phyloP scores from a whole-genome alignment of 2,329 filamentous ascomycete genomes.

The Beauveria bassiana region DNA sequence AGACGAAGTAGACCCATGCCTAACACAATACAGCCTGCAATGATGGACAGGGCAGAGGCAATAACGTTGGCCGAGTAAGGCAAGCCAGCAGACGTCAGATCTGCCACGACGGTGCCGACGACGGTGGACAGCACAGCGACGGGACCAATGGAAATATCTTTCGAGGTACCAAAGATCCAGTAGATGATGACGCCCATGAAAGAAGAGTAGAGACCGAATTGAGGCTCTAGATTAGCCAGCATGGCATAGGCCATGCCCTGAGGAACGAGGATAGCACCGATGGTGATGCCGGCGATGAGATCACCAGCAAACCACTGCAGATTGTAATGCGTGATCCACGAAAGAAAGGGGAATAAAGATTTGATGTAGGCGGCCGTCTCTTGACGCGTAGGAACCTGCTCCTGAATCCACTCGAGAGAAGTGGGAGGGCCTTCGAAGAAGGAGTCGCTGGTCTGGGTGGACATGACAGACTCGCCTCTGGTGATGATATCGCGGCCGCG shows the following conservation, averaged over 20 bases:
- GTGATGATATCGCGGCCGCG: conserved; percentile 48
- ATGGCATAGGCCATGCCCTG: conserved; percentile 94
- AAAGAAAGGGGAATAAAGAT: conserved; percentile 76
- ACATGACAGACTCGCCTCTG: conserved; percentile 72
- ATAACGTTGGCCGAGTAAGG: conserved; percentile 56
- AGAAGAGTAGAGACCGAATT: conserved; percentile 82
- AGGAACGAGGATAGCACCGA: conserved; percentile 71
- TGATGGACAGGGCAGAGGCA: conserved; percentile 69
- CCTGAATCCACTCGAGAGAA: conserved; percentile 60
- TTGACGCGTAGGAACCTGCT: conserved; percentile 50
- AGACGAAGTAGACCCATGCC: conserved; percentile 70
- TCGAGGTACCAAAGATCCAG: conserved; percentile 72
- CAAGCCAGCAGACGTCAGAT: conserved; percentile 50
- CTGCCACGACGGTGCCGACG: conserved; percentile 70
- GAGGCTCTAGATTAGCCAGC: conserved; percentile 67
- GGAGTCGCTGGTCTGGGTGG: conserved; percentile 61
- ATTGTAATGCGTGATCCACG: conserved; percentile 91
- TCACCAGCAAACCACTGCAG: conserved; percentile 82
- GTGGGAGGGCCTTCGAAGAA: conserved; percentile 81
- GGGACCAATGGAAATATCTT: conserved; percentile 94
- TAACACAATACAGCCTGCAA: conserved; percentile 69
- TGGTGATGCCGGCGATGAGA: conserved; percentile 64
- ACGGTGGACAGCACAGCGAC: conserved; percentile 94
- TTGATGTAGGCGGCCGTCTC: conserved; percentile 54
- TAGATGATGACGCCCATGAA: conserved; percentile 71